These are phyloP conservation scores for Picocystis salinarum DNA, from an alignment of 139 green algal genomes.

Conservation along the genomic window DNA sequence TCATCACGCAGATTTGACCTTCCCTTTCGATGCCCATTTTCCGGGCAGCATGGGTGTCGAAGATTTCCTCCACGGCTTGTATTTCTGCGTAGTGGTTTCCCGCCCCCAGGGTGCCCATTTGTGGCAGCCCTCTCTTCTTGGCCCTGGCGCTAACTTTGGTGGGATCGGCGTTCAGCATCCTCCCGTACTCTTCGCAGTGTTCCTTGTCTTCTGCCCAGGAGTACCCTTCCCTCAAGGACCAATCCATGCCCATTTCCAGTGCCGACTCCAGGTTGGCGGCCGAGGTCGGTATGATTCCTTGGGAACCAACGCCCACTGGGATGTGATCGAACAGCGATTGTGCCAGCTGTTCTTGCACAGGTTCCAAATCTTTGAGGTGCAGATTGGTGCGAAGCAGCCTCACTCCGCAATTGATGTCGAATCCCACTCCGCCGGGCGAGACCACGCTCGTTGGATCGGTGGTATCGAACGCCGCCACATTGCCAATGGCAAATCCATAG, in stretches of 20 bases:
- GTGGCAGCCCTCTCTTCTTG: conserved; percentile 73
- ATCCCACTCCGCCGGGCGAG: conserved; percentile 36
- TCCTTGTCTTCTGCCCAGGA: conserved; percentile 77
- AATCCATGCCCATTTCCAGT: conserved; percentile 77
- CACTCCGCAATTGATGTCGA: conserved; percentile 86
- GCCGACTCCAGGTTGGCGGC: conserved; percentile 49
- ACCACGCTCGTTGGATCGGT: conserved; percentile 54
- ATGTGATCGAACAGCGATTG: conserved; percentile 82
- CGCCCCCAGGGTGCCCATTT: conserved; percentile 79
- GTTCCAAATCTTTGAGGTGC: conserved; percentile 26
- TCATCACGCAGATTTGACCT: conserved; percentile 59
- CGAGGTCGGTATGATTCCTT: conserved; percentile 68
- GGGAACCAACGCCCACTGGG: conserved; percentile 68
- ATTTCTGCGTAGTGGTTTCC: conserved; percentile 87
- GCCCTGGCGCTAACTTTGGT: conserved; percentile 52
- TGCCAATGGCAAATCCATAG: conserved; percentile 84
- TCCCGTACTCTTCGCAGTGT: conserved; percentile 69
- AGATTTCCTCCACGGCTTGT: conserved; percentile 69
- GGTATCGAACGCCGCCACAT: conserved; percentile 83
- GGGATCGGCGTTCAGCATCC: conserved; percentile 66
- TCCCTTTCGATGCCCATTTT: conserved; percentile 26
- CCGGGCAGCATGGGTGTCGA: conserved; percentile 38
- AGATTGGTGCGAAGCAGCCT: conserved; percentile 73
- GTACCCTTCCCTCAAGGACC: conserved; percentile 35
- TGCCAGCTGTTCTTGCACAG: conserved; percentile 54